Evolutionary conservation across 371 early-diverging fungal species (phyloP).

Genomic region (Haplosporangium sp.): DNA sequence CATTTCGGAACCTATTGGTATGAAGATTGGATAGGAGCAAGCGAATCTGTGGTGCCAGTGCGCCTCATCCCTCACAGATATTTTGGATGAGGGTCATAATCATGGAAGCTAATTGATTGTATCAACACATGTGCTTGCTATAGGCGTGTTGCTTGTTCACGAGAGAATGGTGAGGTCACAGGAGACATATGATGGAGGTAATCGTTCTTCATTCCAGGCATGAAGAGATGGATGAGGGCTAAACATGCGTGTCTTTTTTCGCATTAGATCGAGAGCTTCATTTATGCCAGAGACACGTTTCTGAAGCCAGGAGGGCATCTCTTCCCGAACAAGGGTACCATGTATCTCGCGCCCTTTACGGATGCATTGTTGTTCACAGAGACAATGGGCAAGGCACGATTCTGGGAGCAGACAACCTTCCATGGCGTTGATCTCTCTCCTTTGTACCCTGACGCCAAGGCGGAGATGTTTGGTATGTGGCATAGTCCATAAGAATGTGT

Average conservation of each 20-base stretch:
- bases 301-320: conserved; percentile 94
- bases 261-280: conserved; percentile 78
- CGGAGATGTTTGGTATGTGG: conserved; percentile 83
- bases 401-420: conserved; percentile 89
- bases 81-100: background rate
- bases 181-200: background rate
- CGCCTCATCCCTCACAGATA: background rate
- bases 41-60: background rate
- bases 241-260: conserved; percentile 7
- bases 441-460: conserved; percentile 81
- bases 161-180: conserved; percentile 82
- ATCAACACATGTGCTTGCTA: background rate
- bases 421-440: conserved; percentile 95
- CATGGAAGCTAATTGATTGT: background rate
- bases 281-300: conserved; percentile 89
- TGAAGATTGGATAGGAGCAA: background rate
- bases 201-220: background rate
- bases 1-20: conserved; percentile 94
- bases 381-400: conserved; percentile 91
- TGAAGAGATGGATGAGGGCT: background rate
- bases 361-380: conserved; percentile 89
- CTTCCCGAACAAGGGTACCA: conserved; percentile 90
- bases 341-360: conserved; percentile 90
- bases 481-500: background rate
- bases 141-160: conserved; percentile 91